Evolutionary conservation across 192 early-diverging fungal genomes (phyloP).

Genomic region (Spinellus fusiger): DNA sequence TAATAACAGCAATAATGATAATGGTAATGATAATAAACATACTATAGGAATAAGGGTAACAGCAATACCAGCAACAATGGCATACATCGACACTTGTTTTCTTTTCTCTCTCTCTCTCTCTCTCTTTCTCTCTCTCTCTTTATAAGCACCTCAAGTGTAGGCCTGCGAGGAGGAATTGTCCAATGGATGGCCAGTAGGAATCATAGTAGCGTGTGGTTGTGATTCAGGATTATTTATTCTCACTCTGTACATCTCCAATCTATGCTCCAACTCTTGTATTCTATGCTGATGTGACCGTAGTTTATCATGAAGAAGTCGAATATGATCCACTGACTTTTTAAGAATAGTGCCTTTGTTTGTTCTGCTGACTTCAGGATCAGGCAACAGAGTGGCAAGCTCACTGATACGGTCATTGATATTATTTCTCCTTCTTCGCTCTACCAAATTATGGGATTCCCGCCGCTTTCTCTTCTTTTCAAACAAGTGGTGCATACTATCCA

Average conservation of each 20-base stretch:
- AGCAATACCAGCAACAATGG: too few relatives aligned
- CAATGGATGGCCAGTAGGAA: conserved; percentile 13
- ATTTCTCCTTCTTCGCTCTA: conserved; percentile 91
- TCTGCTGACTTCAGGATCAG: conserved; percentile 74
- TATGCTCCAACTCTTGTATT: conserved; percentile 27
- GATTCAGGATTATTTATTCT: background rate
- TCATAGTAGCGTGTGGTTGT: background rate
- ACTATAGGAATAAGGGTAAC: too few relatives aligned
- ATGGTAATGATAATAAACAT: too few relatives aligned
- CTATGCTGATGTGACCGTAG: conserved; percentile 20
- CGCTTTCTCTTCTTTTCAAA: conserved; percentile 85
- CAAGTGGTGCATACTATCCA: conserved; percentile 25
- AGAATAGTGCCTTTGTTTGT: conserved; percentile 93
- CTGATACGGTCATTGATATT: conserved; percentile 98
- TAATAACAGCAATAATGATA: too few relatives aligned
- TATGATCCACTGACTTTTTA: conserved; percentile 88
- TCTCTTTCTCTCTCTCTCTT: too few relatives aligned
- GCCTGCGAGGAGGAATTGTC: conserved; percentile 16
- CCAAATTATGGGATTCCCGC: conserved; percentile 95
- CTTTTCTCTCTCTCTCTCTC: too few relatives aligned
- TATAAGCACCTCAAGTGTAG: too few relatives aligned
- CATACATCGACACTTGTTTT: too few relatives aligned
- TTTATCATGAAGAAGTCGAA: conserved; percentile 36
- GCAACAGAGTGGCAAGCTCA: conserved; percentile 80
- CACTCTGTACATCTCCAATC: conserved; percentile 17